Percentiles rank a stretch among this genome's conserved stretches.
Evolutionary conservation across 179 eudicot genomes (phyloP).

Genomic region (Patellifolia procumbens): DNA sequence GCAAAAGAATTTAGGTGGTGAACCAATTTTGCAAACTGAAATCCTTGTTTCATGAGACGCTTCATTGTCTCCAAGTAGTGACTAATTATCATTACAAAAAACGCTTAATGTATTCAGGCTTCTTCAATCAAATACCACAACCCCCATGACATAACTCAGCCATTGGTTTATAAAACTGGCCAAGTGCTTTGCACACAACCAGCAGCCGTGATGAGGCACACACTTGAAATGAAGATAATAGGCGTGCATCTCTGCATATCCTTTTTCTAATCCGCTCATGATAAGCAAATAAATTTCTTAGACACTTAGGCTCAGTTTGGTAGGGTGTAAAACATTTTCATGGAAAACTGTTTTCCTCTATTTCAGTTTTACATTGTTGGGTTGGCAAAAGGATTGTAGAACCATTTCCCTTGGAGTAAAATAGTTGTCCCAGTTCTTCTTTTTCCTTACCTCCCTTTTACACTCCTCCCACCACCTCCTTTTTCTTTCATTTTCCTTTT

Average conservation of each 20-base stretch:
- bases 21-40: background rate
- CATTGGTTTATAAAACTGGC: background rate
- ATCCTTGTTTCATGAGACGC: background rate
- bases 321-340: too few relatives aligned
- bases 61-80: background rate
- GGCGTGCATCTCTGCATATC: background rate
- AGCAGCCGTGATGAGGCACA: background rate
- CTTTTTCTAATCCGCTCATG: background rate
- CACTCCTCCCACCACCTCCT: too few relatives aligned
- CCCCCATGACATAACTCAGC: background rate
- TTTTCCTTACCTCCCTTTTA: too few relatives aligned
- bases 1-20: background rate
- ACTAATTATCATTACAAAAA: background rate
- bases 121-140: background rate
- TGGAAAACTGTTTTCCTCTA: too few relatives aligned
- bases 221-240: background rate
- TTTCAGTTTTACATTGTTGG: too few relatives aligned
- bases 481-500: too few relatives aligned
- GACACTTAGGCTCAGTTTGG: background rate
- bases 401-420: too few relatives aligned
- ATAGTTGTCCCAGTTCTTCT: too few relatives aligned
- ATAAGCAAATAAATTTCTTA: background rate
- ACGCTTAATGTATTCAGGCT: background rate
- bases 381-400: too few relatives aligned
- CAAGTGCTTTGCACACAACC: background rate